Conservation (phyloP, 2,329 filamentous ascomycete species). For the Cercospora zeina region DNA sequence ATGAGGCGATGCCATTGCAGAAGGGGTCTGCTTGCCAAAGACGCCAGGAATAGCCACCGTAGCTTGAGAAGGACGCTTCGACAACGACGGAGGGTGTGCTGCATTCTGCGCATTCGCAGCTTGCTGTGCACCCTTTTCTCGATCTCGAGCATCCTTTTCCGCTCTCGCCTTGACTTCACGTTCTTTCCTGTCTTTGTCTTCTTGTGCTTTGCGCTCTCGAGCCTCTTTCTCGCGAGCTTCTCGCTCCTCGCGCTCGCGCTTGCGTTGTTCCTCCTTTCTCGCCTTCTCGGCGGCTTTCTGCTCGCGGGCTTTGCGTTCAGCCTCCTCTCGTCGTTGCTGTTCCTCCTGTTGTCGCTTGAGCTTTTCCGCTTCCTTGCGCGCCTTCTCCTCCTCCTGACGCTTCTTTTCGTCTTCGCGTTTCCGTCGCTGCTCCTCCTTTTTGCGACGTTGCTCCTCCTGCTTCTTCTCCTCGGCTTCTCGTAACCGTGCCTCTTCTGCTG, state of each 20-base stretch:
- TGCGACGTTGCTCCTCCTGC: slow-evolving; percentile 75
- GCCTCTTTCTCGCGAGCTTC: slow-evolving; percentile 71
- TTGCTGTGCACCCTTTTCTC: slow-evolving; percentile 47
- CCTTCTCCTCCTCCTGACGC: slow-evolving; percentile 83
- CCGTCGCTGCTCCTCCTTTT: slow-evolving; percentile 84
- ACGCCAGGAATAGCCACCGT: slow-evolving; percentile 55
- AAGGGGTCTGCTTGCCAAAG: slow-evolving; percentile 54
- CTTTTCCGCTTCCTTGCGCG: slow-evolving; percentile 82
- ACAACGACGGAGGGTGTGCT: slow-evolving; percentile 45
- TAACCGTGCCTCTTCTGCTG: slow-evolving; percentile 77
- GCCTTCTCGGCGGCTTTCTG: slow-evolving; percentile 80
- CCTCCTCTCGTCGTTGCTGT: slow-evolving; percentile 79
- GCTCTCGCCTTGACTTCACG: slow-evolving; percentile 57
- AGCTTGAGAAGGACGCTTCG: slow-evolving; percentile 61
- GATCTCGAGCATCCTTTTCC: slow-evolving; percentile 45
- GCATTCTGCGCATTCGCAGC: slow-evolving; percentile 38
- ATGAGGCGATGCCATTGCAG: slow-evolving; percentile 71
- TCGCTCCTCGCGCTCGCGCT: slow-evolving; percentile 69
- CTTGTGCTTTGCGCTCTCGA: slow-evolving; percentile 64
- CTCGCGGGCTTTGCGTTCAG: slow-evolving; percentile 79
- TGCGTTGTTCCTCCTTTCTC: slow-evolving; percentile 67
- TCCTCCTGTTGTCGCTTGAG: slow-evolving; percentile 78
- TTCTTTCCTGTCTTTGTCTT: slow-evolving; percentile 59
- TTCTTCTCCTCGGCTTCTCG: slow-evolving; percentile 76
- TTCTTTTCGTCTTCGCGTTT: slow-evolving; percentile 90